Base-by-base conservation (phyloP, 2,329 filamentous ascomycete genomes). In the Leptographium wingfieldii region DNA sequence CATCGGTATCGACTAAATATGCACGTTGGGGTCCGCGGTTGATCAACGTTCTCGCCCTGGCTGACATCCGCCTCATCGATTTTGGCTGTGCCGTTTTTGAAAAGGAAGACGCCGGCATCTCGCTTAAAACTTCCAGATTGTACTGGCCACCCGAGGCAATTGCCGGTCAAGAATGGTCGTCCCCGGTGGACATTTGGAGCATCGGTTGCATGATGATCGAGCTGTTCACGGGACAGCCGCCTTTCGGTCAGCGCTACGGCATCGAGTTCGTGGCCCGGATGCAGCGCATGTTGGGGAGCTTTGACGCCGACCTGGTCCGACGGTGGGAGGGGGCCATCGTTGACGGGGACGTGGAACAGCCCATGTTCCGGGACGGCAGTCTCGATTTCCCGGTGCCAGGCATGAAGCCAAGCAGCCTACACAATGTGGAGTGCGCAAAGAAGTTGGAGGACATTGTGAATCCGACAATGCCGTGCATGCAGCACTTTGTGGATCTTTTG, bases 171-270 rank as follows among this genome's bases (percentile, higher is more conserved):
- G 96, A 92, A 31, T 97, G 97, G 76, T 97, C 95, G 74, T 97
- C 92, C 22, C 95, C 90, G 74, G 96, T 97, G 71, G 92, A 97
- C 69, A 97, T 97, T 71, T 97, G 92, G 92, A 95, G 90, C 11
- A 92, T 92, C 6, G 92, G 92, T 59, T 97, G 94, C 73, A 97
- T 97, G 77, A 97, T 97, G 92, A 92, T 94, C 10, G 92, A 97
- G 74, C 96, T 97, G 91, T 96, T 94, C 73, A 96, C 92, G 0
- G 92, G 92, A 3, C 83, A 92, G 25, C 92, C 12, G 3, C 2
- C 35, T 12, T 55, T 55, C 10, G 5, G n/a, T 3, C 1, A 2
- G 5, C 3, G 1, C 1, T 5, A 27, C 3, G 19, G 2, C 3
- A 10, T 25, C n/a, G 33, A 55, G 33, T n/a, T 5, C n/a, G 10